phyloP scores from a whole-genome alignment of 495 filamentous ascomycete species.

The Aspergillus steynii region DNA sequence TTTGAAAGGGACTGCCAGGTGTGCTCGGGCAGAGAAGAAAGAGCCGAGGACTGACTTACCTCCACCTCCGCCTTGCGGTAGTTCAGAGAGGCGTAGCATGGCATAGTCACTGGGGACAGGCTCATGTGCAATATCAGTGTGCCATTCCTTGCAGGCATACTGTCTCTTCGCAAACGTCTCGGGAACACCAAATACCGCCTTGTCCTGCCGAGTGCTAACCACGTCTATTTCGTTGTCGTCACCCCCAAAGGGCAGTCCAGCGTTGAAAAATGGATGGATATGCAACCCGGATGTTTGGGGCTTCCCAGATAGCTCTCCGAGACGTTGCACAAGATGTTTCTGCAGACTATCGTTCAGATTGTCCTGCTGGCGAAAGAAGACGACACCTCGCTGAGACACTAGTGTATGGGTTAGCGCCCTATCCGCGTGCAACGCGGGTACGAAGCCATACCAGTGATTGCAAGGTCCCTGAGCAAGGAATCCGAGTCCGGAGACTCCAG shows the following conservation, averaged over 20 bases:
- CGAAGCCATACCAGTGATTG: constrained; percentile 38
- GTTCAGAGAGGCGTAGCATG: constrained; percentile 55
- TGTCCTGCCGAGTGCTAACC: constrained; percentile 60
- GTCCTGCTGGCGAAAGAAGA: constrained; percentile 72
- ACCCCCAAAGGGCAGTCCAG: constrained; percentile 53
- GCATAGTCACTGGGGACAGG: constrained; percentile 68
- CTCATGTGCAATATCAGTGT: constrained; percentile 74
- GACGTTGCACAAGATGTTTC: constrained; percentile 59
- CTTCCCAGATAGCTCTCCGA: constrained; percentile 62
- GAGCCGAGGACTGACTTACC: background rate
- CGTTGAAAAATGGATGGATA: constrained; percentile 70
- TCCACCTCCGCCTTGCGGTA: constrained; percentile 70
- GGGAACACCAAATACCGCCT: constrained; percentile 24
- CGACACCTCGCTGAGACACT: constrained; percentile 74
- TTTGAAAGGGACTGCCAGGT: too few relatives aligned
- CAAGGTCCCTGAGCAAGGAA: constrained; percentile 57
- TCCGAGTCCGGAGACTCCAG: constrained; percentile 56
- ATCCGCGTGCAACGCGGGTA: too few relatives aligned
- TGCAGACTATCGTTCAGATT: constrained; percentile 59
- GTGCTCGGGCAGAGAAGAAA: too few relatives aligned
- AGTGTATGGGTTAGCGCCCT: too few relatives aligned
- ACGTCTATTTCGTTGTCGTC: constrained; percentile 71
- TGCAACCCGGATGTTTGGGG: constrained; percentile 59
- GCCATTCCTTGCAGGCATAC: constrained; percentile 47
- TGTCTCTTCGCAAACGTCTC: constrained; percentile 34